A percentile compares a stretch with the other conserved stretches of the same genome.
These are phyloP conservation scores for Epichloe sylvatica DNA, from an alignment of 2,329 filamentous ascomycete species.

Conservation along the genomic window DNA sequence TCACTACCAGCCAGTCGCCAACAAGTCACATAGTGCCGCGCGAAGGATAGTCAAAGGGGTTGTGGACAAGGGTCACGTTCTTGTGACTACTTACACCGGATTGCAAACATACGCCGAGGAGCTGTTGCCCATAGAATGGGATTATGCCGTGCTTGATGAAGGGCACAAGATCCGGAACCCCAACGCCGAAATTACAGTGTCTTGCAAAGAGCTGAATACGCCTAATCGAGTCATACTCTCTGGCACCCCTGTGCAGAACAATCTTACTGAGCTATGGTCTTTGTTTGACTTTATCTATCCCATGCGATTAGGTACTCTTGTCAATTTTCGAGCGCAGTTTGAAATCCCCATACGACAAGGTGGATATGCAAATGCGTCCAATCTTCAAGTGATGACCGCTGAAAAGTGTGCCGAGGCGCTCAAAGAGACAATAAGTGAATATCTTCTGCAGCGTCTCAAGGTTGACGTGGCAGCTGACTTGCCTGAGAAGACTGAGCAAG, in stretches of 20 bases:
- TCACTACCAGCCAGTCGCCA: constrained; percentile 20
- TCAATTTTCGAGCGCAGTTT: constrained; percentile 82
- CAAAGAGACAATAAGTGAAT: constrained; percentile 87
- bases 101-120: constrained; percentile 83
- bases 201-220: constrained; percentile 86
- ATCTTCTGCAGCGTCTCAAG: constrained; percentile 83
- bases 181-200: constrained; percentile 85
- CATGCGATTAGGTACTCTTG: constrained; percentile 82
- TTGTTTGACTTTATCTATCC: constrained; percentile 96
- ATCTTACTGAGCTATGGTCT: constrained; percentile 88
- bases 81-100: constrained; percentile 91
- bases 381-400: constrained; percentile 85
- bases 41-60: constrained; percentile 73
- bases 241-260: constrained; percentile 96
- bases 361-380: constrained; percentile 89
- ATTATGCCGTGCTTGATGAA: constrained; percentile 87
- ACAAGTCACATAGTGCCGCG: constrained; percentile 42
- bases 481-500: constrained; percentile 90
- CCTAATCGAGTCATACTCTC: constrained; percentile 86
- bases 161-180: constrained; percentile 97
- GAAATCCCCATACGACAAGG: constrained; percentile 88
- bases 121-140: constrained; percentile 75
- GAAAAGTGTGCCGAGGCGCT: constrained; percentile 87
- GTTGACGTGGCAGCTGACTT: constrained; percentile 86
- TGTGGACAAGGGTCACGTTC: constrained; percentile 70